Evolutionary conservation across 1,284 basidiomycete genomes (phyloP), one percentile per base, ranked within the genome.

Genomic region (Laetiporus sulphureus): DNA sequence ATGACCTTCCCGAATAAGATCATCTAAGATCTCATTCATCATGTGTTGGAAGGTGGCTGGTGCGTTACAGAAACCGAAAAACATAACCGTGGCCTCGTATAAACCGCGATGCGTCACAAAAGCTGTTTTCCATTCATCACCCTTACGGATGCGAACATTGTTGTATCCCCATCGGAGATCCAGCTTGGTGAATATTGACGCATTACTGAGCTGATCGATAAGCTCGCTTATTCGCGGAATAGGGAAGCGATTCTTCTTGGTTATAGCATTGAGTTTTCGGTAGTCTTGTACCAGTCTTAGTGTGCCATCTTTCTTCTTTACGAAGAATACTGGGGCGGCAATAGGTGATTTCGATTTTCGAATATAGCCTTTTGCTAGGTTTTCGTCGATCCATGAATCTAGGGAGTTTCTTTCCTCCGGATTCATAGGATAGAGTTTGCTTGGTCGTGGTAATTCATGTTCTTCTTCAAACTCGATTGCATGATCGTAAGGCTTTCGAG

Each of bases 21-120:
- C 58, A 10, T 21, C 1, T 35, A 63, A 56, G 4, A 61, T 24
- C 21, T 35, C 12, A 29, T 47, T 39, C 42, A 52, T 52, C 32
- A 47, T 49, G 12, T 25, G 23, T 36, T 52, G 48, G 38, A 52
- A 52, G 12, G 50, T 52, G 2, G 45, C 47, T 4, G 41, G 50
- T 18, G 40, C 20, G 18, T 45, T 50, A 35, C 35, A 43, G n/a
- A 48, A 30, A 10, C 44, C 41, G 35, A 44, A 52, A 24, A 38
- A 42, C 46, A 52, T 52, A 39, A 52, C 46, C 2, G 20, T 35
- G 12, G 41, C 42, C 38, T 52, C 23, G 23, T 38, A 52, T 19
- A 46, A 30, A 20, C 50, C 48, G 16, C 27, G 5, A 4, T 38
- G 32, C 0, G 42, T 45, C 4, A 36, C 39, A 32, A 52, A 52